phyloP scores from a whole-genome alignment of 169 alveolate genomes.

The Cryptosporidium meleagridis region DNA sequence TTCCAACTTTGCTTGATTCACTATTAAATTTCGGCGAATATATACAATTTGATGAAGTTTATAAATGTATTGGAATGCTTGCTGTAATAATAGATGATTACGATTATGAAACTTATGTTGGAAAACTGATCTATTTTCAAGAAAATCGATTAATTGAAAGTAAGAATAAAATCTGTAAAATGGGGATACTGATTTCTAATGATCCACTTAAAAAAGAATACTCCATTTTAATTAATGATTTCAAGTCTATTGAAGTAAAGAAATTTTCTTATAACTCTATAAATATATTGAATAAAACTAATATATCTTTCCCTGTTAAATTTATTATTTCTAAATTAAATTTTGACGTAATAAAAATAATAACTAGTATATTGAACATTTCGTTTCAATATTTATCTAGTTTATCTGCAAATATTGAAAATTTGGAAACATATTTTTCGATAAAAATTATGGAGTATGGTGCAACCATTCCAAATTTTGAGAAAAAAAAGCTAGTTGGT shows the following conservation, averaged over 20 bases:
- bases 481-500: slow-evolving; percentile 9
- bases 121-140: background rate
- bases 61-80: slow-evolving; percentile 30
- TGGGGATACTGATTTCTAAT: slow-evolving; percentile 22
- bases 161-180: background rate
- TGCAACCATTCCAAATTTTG: slow-evolving; percentile 3
- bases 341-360: background rate
- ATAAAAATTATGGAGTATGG: background rate
- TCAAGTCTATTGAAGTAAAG: slow-evolving; percentile 6
- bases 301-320: slow-evolving; percentile 4
- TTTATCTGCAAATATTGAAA: background rate
- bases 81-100: slow-evolving; percentile 30
- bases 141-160: background rate
- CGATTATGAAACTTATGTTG: slow-evolving; percentile 15
- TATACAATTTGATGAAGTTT: slow-evolving; percentile 1
- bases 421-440: slow-evolving; percentile 1
- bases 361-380: background rate
- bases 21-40: background rate
- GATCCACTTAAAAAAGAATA: slow-evolving; percentile 23
- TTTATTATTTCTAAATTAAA: slow-evolving; percentile 3
- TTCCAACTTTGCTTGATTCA: background rate
- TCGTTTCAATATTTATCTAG: background rate
- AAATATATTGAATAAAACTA: background rate
- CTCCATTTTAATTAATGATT: background rate
- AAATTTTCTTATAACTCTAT: background rate